Evolutionary conservation across 139 green algal species (phyloP).

Genomic region (Volvox reticuliferus): DNA sequence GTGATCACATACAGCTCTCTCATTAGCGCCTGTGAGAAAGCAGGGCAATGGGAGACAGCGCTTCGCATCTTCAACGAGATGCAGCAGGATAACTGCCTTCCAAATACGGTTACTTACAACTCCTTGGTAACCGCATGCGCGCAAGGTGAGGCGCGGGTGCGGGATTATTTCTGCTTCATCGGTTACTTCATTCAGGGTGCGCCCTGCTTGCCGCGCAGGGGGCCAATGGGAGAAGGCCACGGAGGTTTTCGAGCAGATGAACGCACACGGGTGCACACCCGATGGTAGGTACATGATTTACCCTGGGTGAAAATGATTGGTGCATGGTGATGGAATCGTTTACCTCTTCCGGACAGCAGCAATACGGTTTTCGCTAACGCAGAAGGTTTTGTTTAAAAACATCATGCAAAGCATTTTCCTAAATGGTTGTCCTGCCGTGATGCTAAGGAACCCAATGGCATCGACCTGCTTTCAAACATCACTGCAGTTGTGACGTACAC

Average conservation of each 20-base stretch:
- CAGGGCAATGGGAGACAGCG: conserved; percentile 85
- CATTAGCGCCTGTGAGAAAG: conserved; percentile 86
- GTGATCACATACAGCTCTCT: conserved; percentile 90
- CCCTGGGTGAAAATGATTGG: too few species aligned
- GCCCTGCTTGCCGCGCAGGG: conserved; percentile 48
- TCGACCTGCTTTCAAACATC: not conserved
- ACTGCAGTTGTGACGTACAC: conserved; percentile 85
- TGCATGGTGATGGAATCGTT: too few species aligned
- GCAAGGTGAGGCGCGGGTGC: conserved; percentile 51
- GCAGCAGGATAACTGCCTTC: conserved; percentile 77
- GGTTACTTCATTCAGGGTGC: not conserved
- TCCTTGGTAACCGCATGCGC: conserved; percentile 82
- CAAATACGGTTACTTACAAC: conserved; percentile 85
- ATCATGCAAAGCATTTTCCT: too few species aligned
- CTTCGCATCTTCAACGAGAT: conserved; percentile 89
- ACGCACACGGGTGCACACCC: conserved; percentile 73
- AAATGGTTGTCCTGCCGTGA: too few species aligned
- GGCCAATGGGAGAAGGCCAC: conserved; percentile 81
- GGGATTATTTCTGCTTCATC: not conserved
- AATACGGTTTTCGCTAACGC: too few species aligned
- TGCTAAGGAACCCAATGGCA: too few species aligned
- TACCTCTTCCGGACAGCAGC: too few species aligned
- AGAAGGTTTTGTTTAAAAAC: too few species aligned
- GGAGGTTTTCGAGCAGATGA: conserved; percentile 87
- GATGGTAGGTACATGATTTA: conserved; percentile 58